Conservation (phyloP, 2,329 filamentous ascomycete species). For the Zarea fungicola region DNA sequence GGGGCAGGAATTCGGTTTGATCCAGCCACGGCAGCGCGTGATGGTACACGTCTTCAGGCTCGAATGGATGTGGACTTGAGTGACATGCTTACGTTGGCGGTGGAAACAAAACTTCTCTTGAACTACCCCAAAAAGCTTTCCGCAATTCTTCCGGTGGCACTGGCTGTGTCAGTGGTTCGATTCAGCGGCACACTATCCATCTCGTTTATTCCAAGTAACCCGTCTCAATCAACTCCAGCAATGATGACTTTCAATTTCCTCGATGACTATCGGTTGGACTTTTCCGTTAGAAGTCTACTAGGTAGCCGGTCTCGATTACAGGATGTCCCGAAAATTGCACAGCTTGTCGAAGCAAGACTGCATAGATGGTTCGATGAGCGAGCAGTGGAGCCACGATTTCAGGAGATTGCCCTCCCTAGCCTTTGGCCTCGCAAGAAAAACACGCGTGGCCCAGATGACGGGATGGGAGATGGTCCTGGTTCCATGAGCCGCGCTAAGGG, state of each 20-base stretch:
- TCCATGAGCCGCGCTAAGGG: conserved; percentile 50
- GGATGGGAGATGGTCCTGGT: conserved; percentile 38
- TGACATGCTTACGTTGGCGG: conserved; percentile 89
- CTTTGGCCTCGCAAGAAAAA: conserved; percentile 83
- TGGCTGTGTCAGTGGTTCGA: conserved; percentile 85
- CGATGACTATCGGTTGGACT: conserved; percentile 79
- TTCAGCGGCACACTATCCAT: conserved; percentile 94
- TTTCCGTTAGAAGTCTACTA: conserved; percentile 73
- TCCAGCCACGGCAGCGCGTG: conserved; percentile 46
- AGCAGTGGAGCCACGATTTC: conserved; percentile 78
- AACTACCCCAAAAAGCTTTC: conserved; percentile 91
- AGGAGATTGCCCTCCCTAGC: conserved; percentile 77
- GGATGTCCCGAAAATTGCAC: conserved; percentile 83
- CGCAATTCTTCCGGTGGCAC: conserved; percentile 83
- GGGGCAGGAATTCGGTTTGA: conserved; percentile 47
- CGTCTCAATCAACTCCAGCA: conserved; percentile 66
- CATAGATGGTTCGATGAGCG: conserved; percentile 87
- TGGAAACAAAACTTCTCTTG: conserved; percentile 89
- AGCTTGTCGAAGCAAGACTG: conserved; percentile 72
- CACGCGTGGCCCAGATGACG: conserved; percentile 66
- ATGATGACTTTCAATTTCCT: conserved; percentile 94
- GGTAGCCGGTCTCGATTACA: conserved; percentile 75
- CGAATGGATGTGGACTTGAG: conserved; percentile 95
- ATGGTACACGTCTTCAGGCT: conserved; percentile 78
- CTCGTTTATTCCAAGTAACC: conserved; percentile 78